Evolutionary conservation across 2,329 filamentous ascomycete species (phyloP).

Genomic region (Penicillium sclerotiorum): DNA sequence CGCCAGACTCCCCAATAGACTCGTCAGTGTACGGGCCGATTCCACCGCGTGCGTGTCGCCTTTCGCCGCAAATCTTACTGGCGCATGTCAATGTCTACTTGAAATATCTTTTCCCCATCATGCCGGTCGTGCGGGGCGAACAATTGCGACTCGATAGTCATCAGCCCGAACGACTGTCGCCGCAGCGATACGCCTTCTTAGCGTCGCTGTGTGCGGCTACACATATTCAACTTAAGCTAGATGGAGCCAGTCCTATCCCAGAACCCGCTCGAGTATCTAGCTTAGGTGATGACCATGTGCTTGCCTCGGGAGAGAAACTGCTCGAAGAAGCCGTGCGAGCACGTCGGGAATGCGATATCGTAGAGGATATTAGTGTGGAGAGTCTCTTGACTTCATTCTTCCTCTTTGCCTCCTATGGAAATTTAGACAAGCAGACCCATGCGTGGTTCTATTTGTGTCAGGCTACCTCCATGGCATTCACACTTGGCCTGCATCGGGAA

Average conservation of each 20-base stretch:
- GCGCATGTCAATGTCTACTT: slow-evolving; percentile 46
- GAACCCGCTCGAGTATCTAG: slow-evolving; percentile 38
- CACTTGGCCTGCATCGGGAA: slow-evolving; percentile 48
- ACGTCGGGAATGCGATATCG: slow-evolving; percentile 43
- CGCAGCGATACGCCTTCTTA: slow-evolving; percentile 45
- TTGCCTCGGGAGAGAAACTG: slow-evolving; percentile 66
- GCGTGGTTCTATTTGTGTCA: slow-evolving; percentile 81
- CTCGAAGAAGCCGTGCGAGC: slow-evolving; percentile 63
- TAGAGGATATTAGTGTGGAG: slow-evolving; percentile 45
- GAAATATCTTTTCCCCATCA: slow-evolving; percentile 48
- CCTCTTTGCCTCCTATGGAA: slow-evolving; percentile 72
- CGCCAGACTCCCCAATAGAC: slow-evolving; percentile 35
- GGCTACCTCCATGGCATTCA: slow-evolving; percentile 66
- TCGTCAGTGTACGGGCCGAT: slow-evolving; percentile 24
- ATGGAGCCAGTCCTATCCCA: slow-evolving; percentile 30
- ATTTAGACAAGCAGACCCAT: slow-evolving; percentile 71
- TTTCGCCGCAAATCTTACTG: slow-evolving; percentile 38
- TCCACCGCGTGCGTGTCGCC: slow-evolving; percentile 25
- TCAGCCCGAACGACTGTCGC: slow-evolving; percentile 57
- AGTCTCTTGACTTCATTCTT: slow-evolving; percentile 72
- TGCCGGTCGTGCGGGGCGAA: slow-evolving; percentile 44
- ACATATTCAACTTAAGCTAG: slow-evolving; percentile 48
- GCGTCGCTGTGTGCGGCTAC: slow-evolving; percentile 47
- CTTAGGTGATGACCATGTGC: slow-evolving; percentile 59
- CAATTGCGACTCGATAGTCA: slow-evolving; percentile 39